These are phyloP conservation scores for Xanthoconium stramineum DNA, from an alignment of 768 basidiomycete genomes.

Conservation along the genomic window DNA sequence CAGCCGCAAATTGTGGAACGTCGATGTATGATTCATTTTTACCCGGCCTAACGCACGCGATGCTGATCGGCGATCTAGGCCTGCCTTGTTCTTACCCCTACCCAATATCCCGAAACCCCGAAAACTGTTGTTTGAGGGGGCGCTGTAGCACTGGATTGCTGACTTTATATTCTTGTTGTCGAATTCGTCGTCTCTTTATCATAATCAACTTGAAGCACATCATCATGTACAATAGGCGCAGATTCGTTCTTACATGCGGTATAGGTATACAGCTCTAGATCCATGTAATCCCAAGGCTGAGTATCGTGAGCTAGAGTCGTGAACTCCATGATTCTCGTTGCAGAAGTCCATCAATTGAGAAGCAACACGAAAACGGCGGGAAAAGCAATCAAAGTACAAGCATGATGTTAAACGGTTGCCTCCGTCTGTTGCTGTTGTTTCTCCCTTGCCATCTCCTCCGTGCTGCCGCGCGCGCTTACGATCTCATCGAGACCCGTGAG, in stretches of 20 bases:
- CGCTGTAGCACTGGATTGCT: constrained; percentile 16
- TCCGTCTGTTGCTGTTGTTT: constrained; percentile 8
- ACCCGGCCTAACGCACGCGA: background rate
- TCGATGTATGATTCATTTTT: constrained; percentile 63
- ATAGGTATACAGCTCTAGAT: background rate
- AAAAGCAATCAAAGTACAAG: background rate
- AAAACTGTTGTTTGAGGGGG: constrained; percentile 34
- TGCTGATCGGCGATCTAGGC: constrained; percentile 25
- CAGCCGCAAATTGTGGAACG: constrained; percentile 91
- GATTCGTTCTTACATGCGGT: no score
- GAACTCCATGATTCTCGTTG: background rate
- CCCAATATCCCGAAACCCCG: constrained; percentile 36
- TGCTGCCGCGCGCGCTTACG: background rate
- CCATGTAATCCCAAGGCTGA: background rate
- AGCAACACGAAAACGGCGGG: background rate
- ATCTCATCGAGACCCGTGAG: constrained; percentile 24
- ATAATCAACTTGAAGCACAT: background rate
- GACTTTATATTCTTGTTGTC: background rate
- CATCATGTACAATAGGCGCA: background rate
- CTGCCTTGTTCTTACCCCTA: constrained; percentile 32
- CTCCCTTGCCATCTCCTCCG: constrained; percentile 12
- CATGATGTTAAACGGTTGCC: background rate
- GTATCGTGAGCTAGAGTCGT: background rate
- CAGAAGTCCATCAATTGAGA: background rate
- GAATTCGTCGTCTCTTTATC: background rate